Conservation (phyloP, 352 stramenopile genomes). For the Phytophthora syringae region DNA sequence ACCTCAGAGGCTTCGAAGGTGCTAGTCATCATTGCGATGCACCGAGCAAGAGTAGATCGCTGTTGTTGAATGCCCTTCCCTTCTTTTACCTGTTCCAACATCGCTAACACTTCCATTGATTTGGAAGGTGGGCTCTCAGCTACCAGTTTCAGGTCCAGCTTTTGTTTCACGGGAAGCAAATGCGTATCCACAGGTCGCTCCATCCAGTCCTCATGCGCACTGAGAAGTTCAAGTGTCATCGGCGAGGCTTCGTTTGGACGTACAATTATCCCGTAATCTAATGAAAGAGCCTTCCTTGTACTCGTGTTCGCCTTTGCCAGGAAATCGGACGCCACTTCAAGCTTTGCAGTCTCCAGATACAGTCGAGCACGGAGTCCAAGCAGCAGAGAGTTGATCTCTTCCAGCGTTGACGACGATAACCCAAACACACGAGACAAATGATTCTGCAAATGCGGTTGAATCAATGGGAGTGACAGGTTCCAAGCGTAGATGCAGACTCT, state of each 20-base stretch:
- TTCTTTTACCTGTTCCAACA: slow-evolving; percentile 83
- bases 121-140: slow-evolving; percentile 46
- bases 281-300: slow-evolving; percentile 57
- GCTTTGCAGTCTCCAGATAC: slow-evolving; percentile 84
- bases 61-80: slow-evolving; percentile 54
- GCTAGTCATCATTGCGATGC: slow-evolving; percentile 33
- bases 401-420: slow-evolving; percentile 61
- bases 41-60: slow-evolving; percentile 23
- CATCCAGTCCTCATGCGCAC: slow-evolving; percentile 30
- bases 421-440: slow-evolving; percentile 79
- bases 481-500: slow-evolving; percentile 80
- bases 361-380: slow-evolving; percentile 79
- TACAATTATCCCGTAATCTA: slow-evolving; percentile 63
- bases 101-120: slow-evolving; percentile 53
- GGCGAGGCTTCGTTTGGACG: slow-evolving; percentile 17
- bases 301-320: slow-evolving; percentile 79
- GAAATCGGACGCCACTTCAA: slow-evolving; percentile 88
- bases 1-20: background rate
- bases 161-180: slow-evolving; percentile 66
- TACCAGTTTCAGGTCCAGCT: slow-evolving; percentile 68
- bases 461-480: slow-evolving; percentile 83
- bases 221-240: slow-evolving; percentile 32
- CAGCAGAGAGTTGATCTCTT: slow-evolving; percentile 86
- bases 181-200: slow-evolving; percentile 65
- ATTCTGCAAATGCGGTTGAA: slow-evolving; percentile 73